Base-by-base conservation (phyloP, 2,329 filamentous ascomycete genomes). In the Ceratocystis colombiana region DNA sequence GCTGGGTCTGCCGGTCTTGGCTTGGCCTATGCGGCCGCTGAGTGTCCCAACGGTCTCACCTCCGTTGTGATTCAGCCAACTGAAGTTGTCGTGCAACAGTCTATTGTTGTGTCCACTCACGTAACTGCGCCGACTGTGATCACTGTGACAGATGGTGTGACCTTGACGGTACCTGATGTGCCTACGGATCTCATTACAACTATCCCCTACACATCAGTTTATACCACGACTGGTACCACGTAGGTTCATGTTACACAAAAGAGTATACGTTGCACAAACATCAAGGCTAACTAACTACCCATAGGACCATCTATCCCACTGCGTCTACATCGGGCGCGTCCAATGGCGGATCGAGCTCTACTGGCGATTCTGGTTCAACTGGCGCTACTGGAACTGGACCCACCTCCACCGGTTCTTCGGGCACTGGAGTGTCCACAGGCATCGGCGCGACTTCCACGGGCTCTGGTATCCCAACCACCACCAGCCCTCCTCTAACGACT, bases 1-100 rank as follows among this genome's bases (percentile, higher is more conserved):
- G 68, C 67, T 33, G 44, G 63, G 64, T 65, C 50, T n/a, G 66
- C 66, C 5, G 59, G 63, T 17, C 53, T 68, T 37, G 66, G 66
- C 7, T 20, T 68, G 28, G 66, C 57, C 7, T 68, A 68, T 44
- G 66, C 63, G 2, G 46, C 64, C 0, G 45, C 64, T 3, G 66
- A 67, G 15, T 68, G 66, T n/a, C 63, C 59, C 5, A 50, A 57
- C 22, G 66, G 63, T 3, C n/a, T 48, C 1, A 68, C 63, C 10
- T 65, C 66, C 2, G 46, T 68, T 5, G 44, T 65, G 28, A 28
- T 57, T 12, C 63, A 65, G 46, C 66, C 66, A 22, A 68, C 63
- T 25, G 66, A 57, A 33, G 30, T 65, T 22, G 48, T 68, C 2
- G 46, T 68, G 2, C 44, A 22, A 1, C 59, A 65, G 28, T 10